These are phyloP conservation scores for Rhodosorus marinus DNA, from an alignment of 23 red algal species.

Conservation along the genomic window DNA sequence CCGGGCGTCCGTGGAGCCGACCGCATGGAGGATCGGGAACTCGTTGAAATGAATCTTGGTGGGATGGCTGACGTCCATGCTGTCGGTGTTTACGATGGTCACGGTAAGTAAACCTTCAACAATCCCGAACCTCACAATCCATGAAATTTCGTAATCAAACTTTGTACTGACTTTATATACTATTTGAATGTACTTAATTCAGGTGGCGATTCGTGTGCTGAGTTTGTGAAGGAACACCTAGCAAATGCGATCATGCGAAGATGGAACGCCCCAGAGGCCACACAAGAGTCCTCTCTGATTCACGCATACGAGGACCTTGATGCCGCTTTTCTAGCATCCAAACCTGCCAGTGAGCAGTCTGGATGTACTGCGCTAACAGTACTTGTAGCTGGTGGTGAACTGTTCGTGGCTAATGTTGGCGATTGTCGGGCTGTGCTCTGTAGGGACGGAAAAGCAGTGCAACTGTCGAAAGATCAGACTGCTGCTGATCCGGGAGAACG, in stretches of 20 bases:
- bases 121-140: no score
- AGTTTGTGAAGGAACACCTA: constrained; percentile 32
- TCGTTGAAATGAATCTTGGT: constrained; percentile 10
- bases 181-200: no score
- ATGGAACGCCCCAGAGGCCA: constrained; percentile 12
- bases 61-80: constrained; percentile 26
- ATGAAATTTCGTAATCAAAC: no score
- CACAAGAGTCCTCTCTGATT: constrained; percentile 12
- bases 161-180: no score
- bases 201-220: constrained; percentile 39
- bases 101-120: no score
- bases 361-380: constrained; percentile 68
- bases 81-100: constrained; percentile 82
- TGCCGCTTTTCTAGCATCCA: constrained; percentile 16
- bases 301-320: constrained; percentile 50
- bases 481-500: constrained; percentile 26
- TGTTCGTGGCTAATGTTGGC: constrained; percentile 81
- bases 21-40: constrained; percentile 84
- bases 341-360: constrained; percentile 4
- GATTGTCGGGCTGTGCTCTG: constrained; percentile 68
- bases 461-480: constrained; percentile 42
- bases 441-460: constrained; percentile 14
- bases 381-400: constrained; percentile 16
- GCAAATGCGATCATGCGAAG: constrained; percentile 24
- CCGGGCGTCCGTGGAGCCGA: constrained; percentile 66